Evolutionary conservation across 257 asterid species (phyloP).

Genomic region (Ilex aquifolium): DNA sequence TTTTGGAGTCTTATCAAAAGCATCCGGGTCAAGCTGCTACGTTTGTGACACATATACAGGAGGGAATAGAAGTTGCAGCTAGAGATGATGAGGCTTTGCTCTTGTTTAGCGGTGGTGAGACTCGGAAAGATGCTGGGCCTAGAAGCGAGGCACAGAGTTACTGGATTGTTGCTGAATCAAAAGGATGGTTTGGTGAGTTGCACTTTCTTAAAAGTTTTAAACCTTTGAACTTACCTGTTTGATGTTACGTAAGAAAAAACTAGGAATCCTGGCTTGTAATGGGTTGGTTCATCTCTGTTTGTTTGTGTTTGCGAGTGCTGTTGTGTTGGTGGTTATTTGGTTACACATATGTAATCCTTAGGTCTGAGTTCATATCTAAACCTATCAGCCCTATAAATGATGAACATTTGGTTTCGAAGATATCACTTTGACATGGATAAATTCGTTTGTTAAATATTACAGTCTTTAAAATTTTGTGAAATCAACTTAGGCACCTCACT

Average conservation of each 20-base stretch:
- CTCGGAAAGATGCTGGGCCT: slow-evolving; percentile 92
- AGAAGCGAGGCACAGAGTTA: slow-evolving; percentile 97
- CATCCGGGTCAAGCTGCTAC: slow-evolving; percentile 97
- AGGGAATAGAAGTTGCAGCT: slow-evolving; percentile 66
- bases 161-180: slow-evolving; percentile 86
- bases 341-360: too few relatives aligned
- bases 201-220: not conserved
- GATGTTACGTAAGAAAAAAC: not conserved
- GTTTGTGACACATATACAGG: slow-evolving; percentile 73
- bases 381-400: not conserved
- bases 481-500: too few relatives aligned
- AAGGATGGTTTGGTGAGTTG: slow-evolving; percentile 91
- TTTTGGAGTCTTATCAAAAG: slow-evolving; percentile 54
- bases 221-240: not conserved
- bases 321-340: not conserved
- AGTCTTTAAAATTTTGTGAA: not conserved
- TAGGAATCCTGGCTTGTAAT: not conserved
- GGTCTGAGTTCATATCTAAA: too few relatives aligned
- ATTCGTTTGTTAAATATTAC: not conserved
- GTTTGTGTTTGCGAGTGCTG: not conserved
- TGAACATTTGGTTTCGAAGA: not conserved
- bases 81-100: slow-evolving; percentile 64
- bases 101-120: slow-evolving; percentile 96
- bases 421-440: not conserved
- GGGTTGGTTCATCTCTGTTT: not conserved